Evolutionary conservation across 345 rosid genomes (phyloP).

Genomic region (Eutrema japonicum): DNA sequence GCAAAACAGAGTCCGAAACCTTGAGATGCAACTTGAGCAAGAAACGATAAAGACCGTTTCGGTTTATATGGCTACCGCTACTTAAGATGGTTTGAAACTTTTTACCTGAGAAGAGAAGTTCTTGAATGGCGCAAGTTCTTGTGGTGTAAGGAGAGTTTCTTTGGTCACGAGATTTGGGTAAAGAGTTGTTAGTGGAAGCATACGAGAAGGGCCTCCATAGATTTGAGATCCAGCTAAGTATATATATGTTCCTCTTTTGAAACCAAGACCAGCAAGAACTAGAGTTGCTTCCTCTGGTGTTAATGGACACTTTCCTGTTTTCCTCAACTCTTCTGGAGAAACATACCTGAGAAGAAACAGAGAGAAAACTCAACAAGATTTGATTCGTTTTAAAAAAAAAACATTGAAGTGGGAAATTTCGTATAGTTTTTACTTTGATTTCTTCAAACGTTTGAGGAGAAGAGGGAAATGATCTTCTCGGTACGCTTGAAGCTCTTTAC

Average conservation of each 20-base stretch:
- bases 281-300: constrained; percentile 96
- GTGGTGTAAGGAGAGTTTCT: constrained; percentile 77
- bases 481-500: constrained; percentile 76
- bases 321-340: constrained; percentile 66
- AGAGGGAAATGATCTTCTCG: constrained; percentile 85
- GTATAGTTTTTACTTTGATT: constrained; percentile 51
- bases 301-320: constrained; percentile 82
- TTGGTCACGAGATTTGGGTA: constrained; percentile 85
- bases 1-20: constrained; percentile 33
- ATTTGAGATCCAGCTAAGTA: constrained; percentile 79
- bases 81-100: not conserved
- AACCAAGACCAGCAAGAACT: constrained; percentile 84
- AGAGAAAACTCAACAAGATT: not conserved
- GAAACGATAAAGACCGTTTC: not conserved
- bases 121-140: constrained; percentile 80
- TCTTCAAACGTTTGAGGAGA: constrained; percentile 66
- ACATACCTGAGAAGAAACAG: constrained; percentile 48
- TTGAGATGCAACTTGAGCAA: constrained; percentile 11
- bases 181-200: constrained; percentile 69
- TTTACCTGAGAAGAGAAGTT: constrained; percentile 90
- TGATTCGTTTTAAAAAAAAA: not conserved
- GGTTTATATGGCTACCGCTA: not conserved
- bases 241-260: constrained; percentile 63
- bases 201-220: constrained; percentile 74
- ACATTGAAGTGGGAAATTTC: not conserved